These are phyloP conservation scores for Coniella vitis DNA, from an alignment of 2,329 filamentous ascomycete genomes.

Conservation along the genomic window DNA sequence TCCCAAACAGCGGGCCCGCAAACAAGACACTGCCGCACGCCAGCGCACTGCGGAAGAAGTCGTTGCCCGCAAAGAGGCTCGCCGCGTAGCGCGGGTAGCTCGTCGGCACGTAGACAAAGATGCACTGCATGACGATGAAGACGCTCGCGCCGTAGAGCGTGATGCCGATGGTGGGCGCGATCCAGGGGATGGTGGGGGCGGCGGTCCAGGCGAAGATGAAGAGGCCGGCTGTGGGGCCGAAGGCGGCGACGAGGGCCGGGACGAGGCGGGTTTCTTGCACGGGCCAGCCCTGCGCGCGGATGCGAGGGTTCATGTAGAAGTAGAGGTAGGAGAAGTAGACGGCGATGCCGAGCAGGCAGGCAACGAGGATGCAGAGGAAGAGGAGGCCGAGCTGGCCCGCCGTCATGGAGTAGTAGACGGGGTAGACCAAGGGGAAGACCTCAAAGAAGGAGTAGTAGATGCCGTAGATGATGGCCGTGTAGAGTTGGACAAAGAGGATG, in stretches of 20 bases:
- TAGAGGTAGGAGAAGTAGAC: conserved; percentile 46
- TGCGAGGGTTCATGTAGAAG: conserved; percentile 44
- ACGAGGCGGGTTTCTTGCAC: conserved; percentile 47
- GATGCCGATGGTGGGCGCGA: conserved; percentile 51
- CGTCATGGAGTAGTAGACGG: conserved; percentile 51
- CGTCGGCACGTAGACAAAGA: conserved; percentile 54
- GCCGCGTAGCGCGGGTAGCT: conserved; percentile 51
- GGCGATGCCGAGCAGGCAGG: conserved; percentile 44
- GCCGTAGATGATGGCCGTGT: conserved; percentile 54
- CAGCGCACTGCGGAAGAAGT: conserved; percentile 50
- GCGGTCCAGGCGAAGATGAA: conserved; percentile 57
- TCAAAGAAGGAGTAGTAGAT: conserved; percentile 61
- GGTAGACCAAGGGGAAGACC: conserved; percentile 59
- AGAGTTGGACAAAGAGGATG: conserved; percentile 55
- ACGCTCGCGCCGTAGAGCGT: conserved; percentile 44
- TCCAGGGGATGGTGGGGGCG: conserved; percentile 44
- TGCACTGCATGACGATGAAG: conserved; percentile 52
- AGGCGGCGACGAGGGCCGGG: conserved; percentile 45
- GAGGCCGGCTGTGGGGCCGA: conserved; percentile 50
- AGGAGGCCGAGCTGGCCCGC: conserved; percentile 51
- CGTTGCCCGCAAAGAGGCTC: conserved; percentile 53
- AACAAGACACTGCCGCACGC: conserved; percentile 56
- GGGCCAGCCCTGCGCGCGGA: conserved; percentile 40
- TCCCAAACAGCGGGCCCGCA: conserved; percentile 50
- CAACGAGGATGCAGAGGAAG: conserved; percentile 54